Evolutionary conservation across 1,284 basidiomycete genomes (phyloP).

Genomic region (Leccinum pseudoinsigne): DNA sequence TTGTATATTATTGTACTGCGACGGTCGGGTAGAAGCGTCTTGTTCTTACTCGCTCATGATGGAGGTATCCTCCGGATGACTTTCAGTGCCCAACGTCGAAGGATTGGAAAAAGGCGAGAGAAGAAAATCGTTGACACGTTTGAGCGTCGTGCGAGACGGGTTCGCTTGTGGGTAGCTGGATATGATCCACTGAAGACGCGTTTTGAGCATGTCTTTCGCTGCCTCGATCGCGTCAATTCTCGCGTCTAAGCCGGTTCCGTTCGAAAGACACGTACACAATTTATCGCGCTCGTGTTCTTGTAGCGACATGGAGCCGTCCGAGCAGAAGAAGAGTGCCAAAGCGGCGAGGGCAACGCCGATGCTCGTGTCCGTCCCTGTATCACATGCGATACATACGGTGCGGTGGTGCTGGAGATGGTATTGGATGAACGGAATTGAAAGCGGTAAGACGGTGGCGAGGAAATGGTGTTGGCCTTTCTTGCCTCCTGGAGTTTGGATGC

Average conservation of each 20-base stretch:
- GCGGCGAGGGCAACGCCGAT: conserved; percentile 63
- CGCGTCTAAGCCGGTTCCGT: not conserved
- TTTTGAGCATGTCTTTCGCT: conserved; percentile 62
- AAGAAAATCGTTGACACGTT: conserved; percentile 77
- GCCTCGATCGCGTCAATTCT: not conserved
- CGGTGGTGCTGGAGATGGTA: conserved; percentile 38
- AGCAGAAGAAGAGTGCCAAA: conserved; percentile 59
- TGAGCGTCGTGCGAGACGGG: conserved; percentile 73
- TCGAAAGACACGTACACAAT: conserved; percentile 21
- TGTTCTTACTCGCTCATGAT: too few relatives aligned
- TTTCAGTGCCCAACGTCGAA: not conserved
- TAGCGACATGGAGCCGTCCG: conserved; percentile 43
- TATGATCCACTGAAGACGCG: conserved; percentile 81
- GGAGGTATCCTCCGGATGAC: not conserved
- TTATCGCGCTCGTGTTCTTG: conserved; percentile 10
- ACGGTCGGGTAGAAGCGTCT: not conserved
- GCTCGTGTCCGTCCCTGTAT: conserved; percentile 57
- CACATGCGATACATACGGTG: conserved; percentile 54
- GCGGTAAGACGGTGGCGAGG: conserved; percentile 50
- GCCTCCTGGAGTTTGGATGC: conserved; percentile 39
- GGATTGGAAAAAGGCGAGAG: conserved; percentile 41
- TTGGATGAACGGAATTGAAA: conserved; percentile 47
- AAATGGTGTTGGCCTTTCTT: conserved; percentile 58
- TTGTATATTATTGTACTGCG: not conserved
- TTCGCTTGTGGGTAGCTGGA: conserved; percentile 69